Conservation (phyloP, 1,284 basidiomycete genomes). For the Microbotryum violaceum region DNA sequence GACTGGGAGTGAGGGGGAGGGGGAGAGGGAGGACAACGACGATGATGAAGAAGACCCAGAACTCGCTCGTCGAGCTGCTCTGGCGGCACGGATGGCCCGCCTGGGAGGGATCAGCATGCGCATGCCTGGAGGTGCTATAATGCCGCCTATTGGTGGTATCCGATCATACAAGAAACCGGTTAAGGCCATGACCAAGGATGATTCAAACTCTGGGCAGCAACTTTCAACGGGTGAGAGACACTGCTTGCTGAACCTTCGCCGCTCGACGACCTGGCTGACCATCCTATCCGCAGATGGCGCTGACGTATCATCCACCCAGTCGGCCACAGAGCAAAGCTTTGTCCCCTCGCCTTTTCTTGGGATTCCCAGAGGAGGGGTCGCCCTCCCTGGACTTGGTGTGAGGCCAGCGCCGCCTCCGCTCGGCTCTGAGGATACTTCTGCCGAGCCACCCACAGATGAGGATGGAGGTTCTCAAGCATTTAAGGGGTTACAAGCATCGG, state of each 20-base stretch:
- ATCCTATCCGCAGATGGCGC: too few species aligned
- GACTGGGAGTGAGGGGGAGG: neutral
- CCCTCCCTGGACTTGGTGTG: constrained; percentile 8
- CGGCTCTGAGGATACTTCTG: neutral
- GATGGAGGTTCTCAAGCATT: neutral
- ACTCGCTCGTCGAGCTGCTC: constrained; percentile 63
- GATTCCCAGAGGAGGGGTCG: constrained; percentile 23
- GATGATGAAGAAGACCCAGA: constrained; percentile 61
- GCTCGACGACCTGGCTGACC: too few species aligned
- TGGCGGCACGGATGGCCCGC: constrained; percentile 81
- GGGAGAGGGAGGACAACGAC: constrained; percentile 21
- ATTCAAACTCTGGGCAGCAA: neutral
- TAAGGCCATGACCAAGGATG: neutral
- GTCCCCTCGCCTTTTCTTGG: constrained; percentile 14
- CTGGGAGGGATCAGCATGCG: constrained; percentile 77
- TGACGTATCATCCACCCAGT: too few species aligned
- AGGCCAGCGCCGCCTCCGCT: neutral
- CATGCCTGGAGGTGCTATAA: constrained; percentile 44
- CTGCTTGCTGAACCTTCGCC: too few species aligned
- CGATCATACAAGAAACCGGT: neutral
- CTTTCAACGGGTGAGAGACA: too few species aligned
- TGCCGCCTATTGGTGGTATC: constrained; percentile 18
- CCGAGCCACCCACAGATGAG: neutral
- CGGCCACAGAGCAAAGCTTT: neutral
- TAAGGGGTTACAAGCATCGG: neutral